Conservation (phyloP, 1,284 basidiomycete genomes). For the Cryptococcus floricola region DNA sequence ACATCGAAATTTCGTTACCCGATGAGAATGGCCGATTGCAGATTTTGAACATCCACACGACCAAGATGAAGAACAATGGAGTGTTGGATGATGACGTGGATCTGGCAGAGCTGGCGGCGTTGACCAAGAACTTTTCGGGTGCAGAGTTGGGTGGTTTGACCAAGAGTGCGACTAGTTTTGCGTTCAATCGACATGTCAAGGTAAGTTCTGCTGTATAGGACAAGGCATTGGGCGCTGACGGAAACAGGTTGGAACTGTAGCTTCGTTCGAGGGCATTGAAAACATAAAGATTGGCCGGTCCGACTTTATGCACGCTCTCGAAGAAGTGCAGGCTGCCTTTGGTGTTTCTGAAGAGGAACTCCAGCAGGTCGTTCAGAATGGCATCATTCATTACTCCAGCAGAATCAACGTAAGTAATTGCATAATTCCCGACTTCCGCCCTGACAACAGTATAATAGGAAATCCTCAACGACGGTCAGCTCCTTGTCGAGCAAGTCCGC, state of each 20-base stretch:
- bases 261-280: slow-evolving; percentile 94
- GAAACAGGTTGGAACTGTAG: slow-evolving; percentile 79
- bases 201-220: slow-evolving; percentile 37
- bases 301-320: slow-evolving; percentile 88
- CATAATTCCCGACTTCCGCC: neutral
- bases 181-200: slow-evolving; percentile 96
- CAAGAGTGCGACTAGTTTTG: slow-evolving; percentile 97
- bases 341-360: slow-evolving; percentile 98
- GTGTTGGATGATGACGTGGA: slow-evolving; percentile 90
- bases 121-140: slow-evolving; percentile 97
- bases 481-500: slow-evolving; percentile 94
- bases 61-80: slow-evolving; percentile 86
- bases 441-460: slow-evolving; percentile 54
- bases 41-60: slow-evolving; percentile 93
- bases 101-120: slow-evolving; percentile 71
- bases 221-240: neutral
- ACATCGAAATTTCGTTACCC: slow-evolving; percentile 98
- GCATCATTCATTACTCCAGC: slow-evolving; percentile 93
- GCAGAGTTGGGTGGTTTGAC: slow-evolving; percentile 95
- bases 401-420: slow-evolving; percentile 51
- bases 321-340: slow-evolving; percentile 95
- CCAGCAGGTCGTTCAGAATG: slow-evolving; percentile 89
- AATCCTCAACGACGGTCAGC: slow-evolving; percentile 80
- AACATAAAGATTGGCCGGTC: slow-evolving; percentile 80
- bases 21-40: slow-evolving; percentile 90